Base-by-base conservation (phyloP, 2,329 filamentous ascomycete genomes). In the Penicillium verrucosum region DNA sequence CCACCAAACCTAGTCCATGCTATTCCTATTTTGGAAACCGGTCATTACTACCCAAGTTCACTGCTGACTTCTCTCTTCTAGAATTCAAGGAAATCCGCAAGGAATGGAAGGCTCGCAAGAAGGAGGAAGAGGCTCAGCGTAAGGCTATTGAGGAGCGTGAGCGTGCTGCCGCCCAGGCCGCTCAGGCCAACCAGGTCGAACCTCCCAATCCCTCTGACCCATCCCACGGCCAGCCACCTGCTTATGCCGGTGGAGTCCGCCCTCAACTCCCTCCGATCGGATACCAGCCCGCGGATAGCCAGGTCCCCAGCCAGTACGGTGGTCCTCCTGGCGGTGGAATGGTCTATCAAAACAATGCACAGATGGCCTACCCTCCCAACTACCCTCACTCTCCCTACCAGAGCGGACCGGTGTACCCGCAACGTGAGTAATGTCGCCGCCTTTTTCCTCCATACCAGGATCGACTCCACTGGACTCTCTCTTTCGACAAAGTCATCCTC, bases 21-120 rank as follows among this genome's bases (percentile, higher is more conserved):
- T 43, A 45, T 34, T 36, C 30, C 21, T 4, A 29, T 45, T 44
- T 29, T 29, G 29, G 27, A 9, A 41, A 30, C 21, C 8, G 30
- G n/a, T 51, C 37, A 48, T 57, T 32, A 27, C 40, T 46, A 51
- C 55, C 27, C 36, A 46, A 46, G 25, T 29, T 40, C 34, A 21
- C 32, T 58, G 48, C 67, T 68, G 47, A 66, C 61, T 61, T 60
- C 62, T 66, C 58, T 63, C 11, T 27, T 51, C 11, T 70, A 97
- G 94, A 97, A 76, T 97, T 99, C 80, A 99, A 99, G 74, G 94
- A 99, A 71, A 97, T 97, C 59, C 89, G 94, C 62, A 97, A 97
- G 73, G 93, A 97, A 72, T 99, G 94, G 94, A 99, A 97, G 80
- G 90, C 90, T 38, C 91, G 94, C 70, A 97, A 97, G 85, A 99